Conservation (phyloP, 2,329 filamentous ascomycete genomes). For the Byssochlamys sp. region DNA sequence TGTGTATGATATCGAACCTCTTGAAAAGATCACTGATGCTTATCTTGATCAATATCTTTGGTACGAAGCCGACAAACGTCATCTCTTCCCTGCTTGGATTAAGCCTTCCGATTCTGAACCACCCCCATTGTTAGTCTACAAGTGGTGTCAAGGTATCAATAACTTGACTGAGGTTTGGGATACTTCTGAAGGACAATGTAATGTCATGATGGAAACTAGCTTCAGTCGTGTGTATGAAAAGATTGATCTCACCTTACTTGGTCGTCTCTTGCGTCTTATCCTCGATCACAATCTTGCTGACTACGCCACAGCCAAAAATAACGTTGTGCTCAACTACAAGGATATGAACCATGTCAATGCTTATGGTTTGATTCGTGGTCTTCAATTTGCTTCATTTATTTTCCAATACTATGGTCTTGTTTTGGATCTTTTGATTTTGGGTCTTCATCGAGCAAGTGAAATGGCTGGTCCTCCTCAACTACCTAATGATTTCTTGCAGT, state of each 20-base stretch:
- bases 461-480: conserved; percentile 87
- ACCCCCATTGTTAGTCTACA: conserved; percentile 86
- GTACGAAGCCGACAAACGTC: conserved; percentile 96
- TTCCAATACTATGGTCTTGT: conserved; percentile 98
- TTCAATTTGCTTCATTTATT: conserved; percentile 96
- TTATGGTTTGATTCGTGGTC: conserved; percentile 93
- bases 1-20: conserved; percentile 96
- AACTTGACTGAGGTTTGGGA: conserved; percentile 95
- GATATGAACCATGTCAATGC: conserved; percentile 99
- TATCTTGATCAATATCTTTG: conserved; percentile 97
- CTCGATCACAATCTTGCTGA: conserved; percentile 99
- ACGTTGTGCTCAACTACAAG: conserved; percentile 97
- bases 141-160: conserved; percentile 99
- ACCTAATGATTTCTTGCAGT: conserved; percentile 96
- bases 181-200: conserved; percentile 85
- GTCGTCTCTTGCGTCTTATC: conserved; percentile 82
- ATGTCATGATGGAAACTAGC: conserved; percentile 96
- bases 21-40: conserved; percentile 98
- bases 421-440: conserved; percentile 81
- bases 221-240: conserved; percentile 99
- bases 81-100: conserved; percentile 96
- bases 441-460: conserved; percentile 90
- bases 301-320: conserved; percentile 99
- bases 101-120: conserved; percentile 98
- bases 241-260: conserved; percentile 90